Percentiles rank a stretch among this genome's conserved stretches.
phyloP scores from a whole-genome alignment of 129 eudicot species.

The Calendula officinalis region DNA sequence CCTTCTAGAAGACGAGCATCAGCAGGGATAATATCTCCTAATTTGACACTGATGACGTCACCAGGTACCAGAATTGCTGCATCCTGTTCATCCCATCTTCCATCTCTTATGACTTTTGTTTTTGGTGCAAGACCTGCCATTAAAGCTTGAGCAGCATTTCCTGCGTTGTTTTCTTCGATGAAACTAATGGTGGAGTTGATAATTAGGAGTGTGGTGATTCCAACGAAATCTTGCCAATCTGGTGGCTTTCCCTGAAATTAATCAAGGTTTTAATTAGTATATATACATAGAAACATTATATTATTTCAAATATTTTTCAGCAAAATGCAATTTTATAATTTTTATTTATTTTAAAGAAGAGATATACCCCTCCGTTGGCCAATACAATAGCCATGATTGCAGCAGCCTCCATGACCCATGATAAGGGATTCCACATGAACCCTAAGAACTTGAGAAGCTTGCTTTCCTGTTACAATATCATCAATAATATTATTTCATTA shows the following conservation, averaged over 20 bases:
- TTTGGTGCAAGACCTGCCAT: conserved; percentile 98
- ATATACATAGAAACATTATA: not conserved
- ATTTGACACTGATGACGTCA: conserved; percentile 71
- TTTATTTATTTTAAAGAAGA: conserved; percentile 5
- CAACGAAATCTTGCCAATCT: conserved; percentile 95
- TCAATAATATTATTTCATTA: conserved; percentile 27
- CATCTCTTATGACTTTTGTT: conserved; percentile 84
- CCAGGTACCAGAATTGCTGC: conserved; percentile 84
- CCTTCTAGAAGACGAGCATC: conserved; percentile 93
- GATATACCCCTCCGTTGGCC: conserved; percentile 78
- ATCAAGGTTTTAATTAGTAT: not conserved
- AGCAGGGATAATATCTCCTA: conserved; percentile 86
- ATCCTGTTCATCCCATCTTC: conserved; percentile 78
- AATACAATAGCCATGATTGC: conserved; percentile 85
- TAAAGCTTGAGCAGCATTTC: conserved; percentile 85
- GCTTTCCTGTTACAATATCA: conserved; percentile 49
- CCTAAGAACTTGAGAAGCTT: conserved; percentile 71
- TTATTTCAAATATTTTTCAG: no score
- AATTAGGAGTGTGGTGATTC: conserved; percentile 55
- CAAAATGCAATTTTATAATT: not conserved
- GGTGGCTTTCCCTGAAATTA: conserved; percentile 78
- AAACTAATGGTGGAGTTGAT: conserved; percentile 93
- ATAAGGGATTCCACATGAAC: conserved; percentile 92
- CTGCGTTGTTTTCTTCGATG: conserved; percentile 89
- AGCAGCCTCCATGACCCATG: conserved; percentile 96